A percentile compares a stretch with the other conserved stretches of the same genome.
Evolutionary conservation across 1,284 basidiomycete genomes (phyloP).

Genomic region (Malassezia pachydermatis): DNA sequence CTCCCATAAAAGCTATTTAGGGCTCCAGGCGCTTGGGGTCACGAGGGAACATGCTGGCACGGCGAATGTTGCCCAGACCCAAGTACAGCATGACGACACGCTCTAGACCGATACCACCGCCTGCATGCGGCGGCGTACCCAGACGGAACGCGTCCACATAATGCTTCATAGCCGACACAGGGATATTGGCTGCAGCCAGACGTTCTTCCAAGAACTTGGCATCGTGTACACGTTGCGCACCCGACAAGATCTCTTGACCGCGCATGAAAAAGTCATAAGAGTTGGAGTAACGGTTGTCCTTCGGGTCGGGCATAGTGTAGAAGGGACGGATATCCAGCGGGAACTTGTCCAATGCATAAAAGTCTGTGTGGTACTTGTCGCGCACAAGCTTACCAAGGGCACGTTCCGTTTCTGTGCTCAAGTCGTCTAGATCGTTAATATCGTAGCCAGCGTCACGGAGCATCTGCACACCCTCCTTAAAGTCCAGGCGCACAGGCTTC

Average conservation of each 20-base stretch:
- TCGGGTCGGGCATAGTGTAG: constrained; percentile 48
- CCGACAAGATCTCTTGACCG: constrained; percentile 93
- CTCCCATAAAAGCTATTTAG: constrained; percentile 12
- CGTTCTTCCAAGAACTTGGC: constrained; percentile 67
- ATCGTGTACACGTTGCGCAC: constrained; percentile 93
- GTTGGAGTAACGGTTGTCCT: constrained; percentile 61
- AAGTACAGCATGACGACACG: constrained; percentile 80
- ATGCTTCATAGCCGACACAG: constrained; percentile 73
- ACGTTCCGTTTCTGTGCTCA: constrained; percentile 46
- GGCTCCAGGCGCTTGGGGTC: constrained; percentile 49
- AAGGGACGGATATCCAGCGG: constrained; percentile 44
- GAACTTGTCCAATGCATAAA: constrained; percentile 48
- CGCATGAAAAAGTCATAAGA: constrained; percentile 99
- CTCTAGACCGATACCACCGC: constrained; percentile 63
- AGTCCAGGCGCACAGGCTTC: constrained; percentile 37
- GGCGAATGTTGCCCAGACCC: constrained; percentile 70
- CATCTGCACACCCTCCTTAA: constrained; percentile 42
- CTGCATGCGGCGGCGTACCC: constrained; percentile 71
- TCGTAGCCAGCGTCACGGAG: constrained; percentile 41
- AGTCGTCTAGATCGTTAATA: constrained; percentile 39
- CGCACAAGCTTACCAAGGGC: constrained; percentile 35
- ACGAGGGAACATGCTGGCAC: constrained; percentile 82
- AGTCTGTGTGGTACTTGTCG: constrained; percentile 48
- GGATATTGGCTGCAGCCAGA: constrained; percentile 64
- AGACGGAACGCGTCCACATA: constrained; percentile 91